These are phyloP conservation scores for Prunus padus DNA, from an alignment of 306 rosid genomes.

Conservation along the genomic window DNA sequence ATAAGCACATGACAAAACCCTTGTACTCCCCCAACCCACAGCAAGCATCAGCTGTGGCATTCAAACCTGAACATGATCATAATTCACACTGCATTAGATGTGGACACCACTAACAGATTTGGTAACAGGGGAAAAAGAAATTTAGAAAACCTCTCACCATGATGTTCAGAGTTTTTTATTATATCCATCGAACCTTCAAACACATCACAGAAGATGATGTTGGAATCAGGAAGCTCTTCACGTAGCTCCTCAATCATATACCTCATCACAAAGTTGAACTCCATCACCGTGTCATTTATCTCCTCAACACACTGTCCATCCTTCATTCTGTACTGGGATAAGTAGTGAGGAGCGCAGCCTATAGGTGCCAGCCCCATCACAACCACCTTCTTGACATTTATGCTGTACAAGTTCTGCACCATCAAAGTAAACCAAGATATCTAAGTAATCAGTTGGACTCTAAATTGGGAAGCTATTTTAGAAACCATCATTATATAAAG, in stretches of 20 bases:
- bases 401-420: constrained; percentile 70
- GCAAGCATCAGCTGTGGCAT: constrained; percentile 68
- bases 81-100: constrained; percentile 20
- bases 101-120: constrained; percentile 3
- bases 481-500: neutral
- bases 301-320: constrained; percentile 71
- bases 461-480: neutral
- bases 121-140: neutral
- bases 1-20: constrained; percentile 80
- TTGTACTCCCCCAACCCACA: constrained; percentile 83
- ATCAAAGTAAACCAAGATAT: constrained; percentile 6
- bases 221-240: constrained; percentile 52
- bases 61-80: constrained; percentile 58
- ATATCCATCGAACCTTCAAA: constrained; percentile 79
- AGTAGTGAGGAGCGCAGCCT: constrained; percentile 82
- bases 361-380: constrained; percentile 86
- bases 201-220: constrained; percentile 70
- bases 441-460: neutral
- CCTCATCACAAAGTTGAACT: constrained; percentile 80
- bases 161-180: constrained; percentile 54
- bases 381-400: constrained; percentile 69
- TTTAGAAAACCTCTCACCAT: constrained; percentile 42
- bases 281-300: constrained; percentile 74
- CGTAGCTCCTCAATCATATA: constrained; percentile 56
- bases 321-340: constrained; percentile 55